Evolutionary conservation across 169 alveolate species (phyloP), one percentile per base, ranked within the genome.

Genomic region (Plasmodium gaboni): DNA sequence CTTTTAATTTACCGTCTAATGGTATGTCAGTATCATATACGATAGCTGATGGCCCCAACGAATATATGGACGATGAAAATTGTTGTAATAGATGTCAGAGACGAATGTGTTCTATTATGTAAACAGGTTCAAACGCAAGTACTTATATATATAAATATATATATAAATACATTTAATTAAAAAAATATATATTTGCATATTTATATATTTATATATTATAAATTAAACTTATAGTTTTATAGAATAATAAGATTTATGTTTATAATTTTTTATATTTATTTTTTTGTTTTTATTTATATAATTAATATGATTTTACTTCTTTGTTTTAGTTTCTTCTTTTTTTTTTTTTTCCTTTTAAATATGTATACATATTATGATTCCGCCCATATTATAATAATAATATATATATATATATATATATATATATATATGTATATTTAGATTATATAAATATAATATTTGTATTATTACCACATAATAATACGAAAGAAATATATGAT

Each of bases 21-120:
- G 89, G 50, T 57, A 83, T 83, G 85, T 46, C 67, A 28, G 38
- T 83, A 46, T 68, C 91, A 26, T 83, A 83, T 50, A 83, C 85
- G 3, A 63, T 83, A 22, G 72, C 91, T 2, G 80, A 68, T 1
- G 91, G 91, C 10, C 80, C 85, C 15, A 44, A 32, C 28, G 85
- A 83, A 26, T 70, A 83, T 17, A 46, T 19, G 17, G 85, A 48
- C n/a, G 85, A 83, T 44, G 83, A 68, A 0, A 50, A 42, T 48
- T 83, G 91, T 60, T 78, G 89, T 24, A 83, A 19, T 22, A 44
- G 57, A 26, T 83, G 91, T 17, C 91, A 83, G 48, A 83, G 91
- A 64, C 50, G 67, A 17, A 32, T 28, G 12, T 83, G 91, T 59
- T 17, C 63, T 22, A 68, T 83, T 68, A 83, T 83, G 91, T 83